Conservation (phyloP, 345 rosid genomes). For the Melastoma malabathricum region DNA sequence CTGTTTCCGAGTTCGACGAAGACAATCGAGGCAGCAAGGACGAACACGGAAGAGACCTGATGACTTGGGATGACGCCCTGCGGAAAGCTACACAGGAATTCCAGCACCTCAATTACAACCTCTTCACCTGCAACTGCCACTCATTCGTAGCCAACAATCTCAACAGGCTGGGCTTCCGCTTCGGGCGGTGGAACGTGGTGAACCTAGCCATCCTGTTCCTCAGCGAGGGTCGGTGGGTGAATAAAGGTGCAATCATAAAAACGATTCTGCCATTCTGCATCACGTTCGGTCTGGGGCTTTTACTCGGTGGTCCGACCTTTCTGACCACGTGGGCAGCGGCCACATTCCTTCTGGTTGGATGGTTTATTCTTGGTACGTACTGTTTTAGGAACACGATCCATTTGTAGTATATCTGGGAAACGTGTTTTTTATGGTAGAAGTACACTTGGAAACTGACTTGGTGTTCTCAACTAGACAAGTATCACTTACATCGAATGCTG, state of each 20-base stretch:
- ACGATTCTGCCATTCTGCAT: conserved; percentile 46
- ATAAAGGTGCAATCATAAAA: conserved; percentile 34
- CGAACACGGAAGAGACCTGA: conserved; percentile 19
- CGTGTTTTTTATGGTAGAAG: too few species aligned
- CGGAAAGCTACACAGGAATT: conserved; percentile 64
- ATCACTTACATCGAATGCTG: too few species aligned
- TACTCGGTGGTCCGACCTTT: conserved; percentile 55
- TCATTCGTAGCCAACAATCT: conserved; percentile 86
- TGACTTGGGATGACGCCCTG: conserved; percentile 65
- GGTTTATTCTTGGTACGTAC: conserved; percentile 75
- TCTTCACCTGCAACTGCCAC: conserved; percentile 93
- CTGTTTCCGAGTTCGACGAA: conserved; percentile 17
- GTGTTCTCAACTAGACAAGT: too few species aligned
- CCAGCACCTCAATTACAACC: conserved; percentile 68
- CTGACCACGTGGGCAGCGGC: conserved; percentile 33
- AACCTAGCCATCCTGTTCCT: conserved; percentile 61
- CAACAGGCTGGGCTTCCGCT: conserved; percentile 54
- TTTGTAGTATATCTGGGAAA: conserved; percentile 32
- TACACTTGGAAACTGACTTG: background rate
- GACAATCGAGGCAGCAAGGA: conserved; percentile 19
- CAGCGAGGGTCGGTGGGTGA: conserved; percentile 74
- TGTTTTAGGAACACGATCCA: conserved; percentile 62
- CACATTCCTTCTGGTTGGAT: conserved; percentile 46
- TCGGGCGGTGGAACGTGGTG: conserved; percentile 84
- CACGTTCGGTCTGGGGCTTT: conserved; percentile 35